Conservation (phyloP, 2,329 filamentous ascomycete species). For the Colletotrichum lentis region DNA sequence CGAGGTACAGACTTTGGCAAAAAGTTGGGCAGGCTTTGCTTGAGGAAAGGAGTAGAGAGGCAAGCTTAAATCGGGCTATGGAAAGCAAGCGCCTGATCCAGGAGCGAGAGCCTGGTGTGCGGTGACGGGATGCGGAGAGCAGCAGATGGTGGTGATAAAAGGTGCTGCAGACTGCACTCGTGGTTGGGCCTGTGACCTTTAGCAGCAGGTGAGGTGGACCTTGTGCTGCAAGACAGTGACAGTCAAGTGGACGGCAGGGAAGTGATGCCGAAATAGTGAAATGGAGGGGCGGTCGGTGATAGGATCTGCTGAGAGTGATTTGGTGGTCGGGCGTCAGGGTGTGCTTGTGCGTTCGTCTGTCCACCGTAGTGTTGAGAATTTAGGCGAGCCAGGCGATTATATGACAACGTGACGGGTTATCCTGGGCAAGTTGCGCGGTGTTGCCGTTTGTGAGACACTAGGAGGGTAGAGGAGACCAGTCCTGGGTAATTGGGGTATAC, state of each 20-base stretch:
- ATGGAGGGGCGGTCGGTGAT: constrained; percentile 4
- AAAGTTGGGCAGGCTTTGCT: background rate
- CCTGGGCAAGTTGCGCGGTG: constrained; percentile 13
- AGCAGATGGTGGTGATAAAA: constrained; percentile 26
- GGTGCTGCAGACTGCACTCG: constrained; percentile 22
- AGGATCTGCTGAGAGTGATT: constrained; percentile 15
- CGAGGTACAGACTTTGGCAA: background rate
- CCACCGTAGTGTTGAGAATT: background rate
- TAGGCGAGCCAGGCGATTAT: constrained; percentile 20
- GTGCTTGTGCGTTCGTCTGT: constrained; percentile 2
- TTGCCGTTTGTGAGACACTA: constrained; percentile 20
- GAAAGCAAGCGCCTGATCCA: constrained; percentile 28
- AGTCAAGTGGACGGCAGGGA: constrained; percentile 27
- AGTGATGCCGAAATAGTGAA: constrained; percentile 11
- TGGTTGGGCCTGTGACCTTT: constrained; percentile 34
- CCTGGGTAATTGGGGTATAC: constrained; percentile 16
- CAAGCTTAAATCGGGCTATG: constrained; percentile 15
- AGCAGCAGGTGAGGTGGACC: constrained; percentile 33
- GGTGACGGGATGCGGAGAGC: constrained; percentile 20
- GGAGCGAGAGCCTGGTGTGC: constrained; percentile 20
- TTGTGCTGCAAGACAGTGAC: constrained; percentile 34
- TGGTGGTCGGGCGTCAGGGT: constrained; percentile 12
- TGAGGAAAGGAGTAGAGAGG: constrained; percentile 1
- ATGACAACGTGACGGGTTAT: constrained; percentile 28
- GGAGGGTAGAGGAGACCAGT: constrained; percentile 38